Conservation (phyloP, 2,329 filamentous ascomycete species). For the Thielaviopsis euricoi region DNA sequence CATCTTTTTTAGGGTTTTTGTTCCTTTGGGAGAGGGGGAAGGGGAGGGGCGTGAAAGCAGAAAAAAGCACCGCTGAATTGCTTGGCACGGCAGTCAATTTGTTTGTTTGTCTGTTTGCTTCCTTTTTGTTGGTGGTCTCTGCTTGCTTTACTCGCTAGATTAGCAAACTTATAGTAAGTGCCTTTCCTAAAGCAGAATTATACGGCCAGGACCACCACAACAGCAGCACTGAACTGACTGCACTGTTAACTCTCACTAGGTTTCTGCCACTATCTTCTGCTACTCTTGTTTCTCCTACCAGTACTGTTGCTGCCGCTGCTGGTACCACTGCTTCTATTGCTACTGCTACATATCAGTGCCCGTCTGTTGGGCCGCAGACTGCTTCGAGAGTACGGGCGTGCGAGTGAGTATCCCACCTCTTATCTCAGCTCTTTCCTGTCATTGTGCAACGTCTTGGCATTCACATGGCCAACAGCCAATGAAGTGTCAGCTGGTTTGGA, state of each 20-base stretch:
- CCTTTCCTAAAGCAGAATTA: too few species aligned
- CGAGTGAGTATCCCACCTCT: not conserved
- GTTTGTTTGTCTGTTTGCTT: not conserved
- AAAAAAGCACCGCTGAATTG: not conserved
- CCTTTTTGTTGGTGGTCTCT: too few species aligned
- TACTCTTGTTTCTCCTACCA: too few species aligned
- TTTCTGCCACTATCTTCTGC: too few species aligned
- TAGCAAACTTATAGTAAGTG: not conserved
- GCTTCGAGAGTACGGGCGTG: not conserved
- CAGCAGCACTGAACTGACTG: too few species aligned
- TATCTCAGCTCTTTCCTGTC: not conserved
- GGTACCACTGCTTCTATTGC: too few species aligned
- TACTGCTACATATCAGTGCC: too few species aligned
- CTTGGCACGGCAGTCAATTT: not conserved
- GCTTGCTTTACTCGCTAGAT: not conserved
- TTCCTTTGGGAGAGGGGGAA: not conserved
- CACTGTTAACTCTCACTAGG: too few species aligned
- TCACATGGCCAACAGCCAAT: not conserved
- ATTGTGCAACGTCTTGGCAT: not conserved
- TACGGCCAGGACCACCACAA: too few species aligned
- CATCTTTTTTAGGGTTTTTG: not conserved
- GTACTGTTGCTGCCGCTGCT: too few species aligned
- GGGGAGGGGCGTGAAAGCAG: not conserved
- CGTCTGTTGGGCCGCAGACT: not conserved
- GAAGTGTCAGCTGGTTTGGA: not conserved